These are phyloP conservation scores for Gossypium sturtianum DNA, from an alignment of 345 rosid species.

Conservation along the genomic window DNA sequence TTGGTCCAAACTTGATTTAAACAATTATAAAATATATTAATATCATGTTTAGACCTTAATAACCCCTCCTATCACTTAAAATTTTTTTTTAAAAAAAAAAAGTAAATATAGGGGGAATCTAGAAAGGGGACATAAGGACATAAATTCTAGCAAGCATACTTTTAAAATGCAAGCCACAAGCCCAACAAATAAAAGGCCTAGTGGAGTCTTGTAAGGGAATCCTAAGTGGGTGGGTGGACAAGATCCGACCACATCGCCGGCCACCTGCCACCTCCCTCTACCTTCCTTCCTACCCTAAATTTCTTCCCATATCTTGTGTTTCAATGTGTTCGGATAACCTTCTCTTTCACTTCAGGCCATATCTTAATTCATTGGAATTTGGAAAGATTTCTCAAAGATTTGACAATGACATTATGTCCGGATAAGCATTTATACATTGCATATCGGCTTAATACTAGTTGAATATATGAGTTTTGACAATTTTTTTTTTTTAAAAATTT, in stretches of 20 bases:
- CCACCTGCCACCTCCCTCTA: neutral
- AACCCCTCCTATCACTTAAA: too few species aligned
- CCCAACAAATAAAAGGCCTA: conserved; percentile 9
- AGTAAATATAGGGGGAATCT: neutral
- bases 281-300: neutral
- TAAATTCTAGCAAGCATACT: neutral
- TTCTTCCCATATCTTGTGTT: conserved; percentile 10
- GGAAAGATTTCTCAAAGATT: conserved; percentile 1
- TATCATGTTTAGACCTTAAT: too few species aligned
- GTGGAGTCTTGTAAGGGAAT: conserved; percentile 17
- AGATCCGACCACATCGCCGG: conserved; percentile 18
- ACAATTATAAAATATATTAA: too few species aligned
- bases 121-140: neutral
- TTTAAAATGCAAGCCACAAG: conserved; percentile 7
- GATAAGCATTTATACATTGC: neutral
- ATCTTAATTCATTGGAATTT: neutral
- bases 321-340: neutral
- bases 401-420: neutral
- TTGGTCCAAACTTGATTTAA: accelerated
- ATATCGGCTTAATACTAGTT: too few species aligned
- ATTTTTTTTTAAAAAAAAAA: too few species aligned
- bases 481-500: too few species aligned
- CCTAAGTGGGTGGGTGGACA: conserved; percentile 15
- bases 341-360: neutral
- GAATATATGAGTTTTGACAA: too few species aligned